Conservation (phyloP, 2,329 filamentous ascomycete species). For the Hymenoscyphus infarciens region DNA sequence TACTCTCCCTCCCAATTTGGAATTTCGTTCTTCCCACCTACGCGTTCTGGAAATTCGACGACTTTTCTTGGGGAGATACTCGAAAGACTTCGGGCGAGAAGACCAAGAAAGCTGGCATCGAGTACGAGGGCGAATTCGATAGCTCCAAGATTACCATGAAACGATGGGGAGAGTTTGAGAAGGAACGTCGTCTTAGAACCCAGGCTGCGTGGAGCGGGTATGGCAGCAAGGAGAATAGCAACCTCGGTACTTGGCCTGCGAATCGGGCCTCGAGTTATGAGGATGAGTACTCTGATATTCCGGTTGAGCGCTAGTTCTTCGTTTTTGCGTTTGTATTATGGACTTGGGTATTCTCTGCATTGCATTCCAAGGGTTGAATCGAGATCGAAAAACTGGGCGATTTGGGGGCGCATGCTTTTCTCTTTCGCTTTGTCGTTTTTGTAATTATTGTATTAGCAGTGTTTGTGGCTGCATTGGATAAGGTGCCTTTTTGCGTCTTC, state of each 20-base stretch:
- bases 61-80: conserved; percentile 99
- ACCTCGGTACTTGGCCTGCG: conserved; percentile 14
- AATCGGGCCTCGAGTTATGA: conserved; percentile 20
- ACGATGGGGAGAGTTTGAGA: conserved; percentile 95
- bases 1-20: conserved; percentile 90
- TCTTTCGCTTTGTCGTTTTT: not conserved
- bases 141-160: conserved; percentile 99
- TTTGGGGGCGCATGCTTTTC: not conserved
- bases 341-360: not conserved
- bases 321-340: not conserved
- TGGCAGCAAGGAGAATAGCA: conserved; percentile 23
- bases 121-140: conserved; percentile 94
- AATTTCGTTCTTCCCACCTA: conserved; percentile 94
- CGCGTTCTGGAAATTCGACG: conserved; percentile 99
- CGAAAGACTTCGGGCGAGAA: conserved; percentile 91
- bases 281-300: conserved; percentile 29
- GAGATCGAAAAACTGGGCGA: not conserved
- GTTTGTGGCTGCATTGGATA: not conserved
- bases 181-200: conserved; percentile 46
- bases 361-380: not conserved
- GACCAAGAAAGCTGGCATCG: conserved; percentile 80
- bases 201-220: conserved; percentile 23
- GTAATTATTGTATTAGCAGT: conserved; percentile 1
- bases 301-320: conserved; percentile 8
- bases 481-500: too few relatives aligned